A percentile compares a stretch with the other conserved stretches of the same genome.
Evolutionary conservation across 148 eudicot genomes (phyloP).

Genomic region (Spergularia bocconei): DNA sequence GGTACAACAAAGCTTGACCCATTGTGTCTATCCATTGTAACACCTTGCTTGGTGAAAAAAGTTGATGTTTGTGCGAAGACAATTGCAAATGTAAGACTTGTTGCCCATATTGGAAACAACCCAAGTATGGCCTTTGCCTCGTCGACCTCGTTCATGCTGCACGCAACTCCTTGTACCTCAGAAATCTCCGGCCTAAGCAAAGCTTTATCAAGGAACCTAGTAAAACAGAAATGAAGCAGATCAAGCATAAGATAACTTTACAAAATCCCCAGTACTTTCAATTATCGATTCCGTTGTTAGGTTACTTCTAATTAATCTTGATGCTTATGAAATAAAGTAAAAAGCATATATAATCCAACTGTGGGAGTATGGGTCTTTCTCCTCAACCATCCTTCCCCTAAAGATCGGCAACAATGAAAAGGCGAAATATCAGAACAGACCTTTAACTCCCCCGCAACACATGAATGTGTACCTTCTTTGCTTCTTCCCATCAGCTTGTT

Average conservation of each 20-base stretch:
- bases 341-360: background rate
- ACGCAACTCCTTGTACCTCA: background rate
- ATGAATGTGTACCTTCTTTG: background rate
- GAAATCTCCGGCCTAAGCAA: slow-evolving; percentile 18
- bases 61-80: slow-evolving; percentile 45
- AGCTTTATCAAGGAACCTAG: slow-evolving; percentile 31
- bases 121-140: slow-evolving; percentile 57
- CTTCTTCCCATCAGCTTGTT: background rate
- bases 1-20: slow-evolving; percentile 42
- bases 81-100: slow-evolving; percentile 40
- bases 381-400: background rate
- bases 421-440: no score
- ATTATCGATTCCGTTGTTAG: background rate
- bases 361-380: background rate
- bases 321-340: background rate
- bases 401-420: background rate
- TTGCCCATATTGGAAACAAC: slow-evolving; percentile 24
- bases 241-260: background rate
- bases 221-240: background rate
- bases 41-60: slow-evolving; percentile 64
- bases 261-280: background rate
- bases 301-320: background rate
- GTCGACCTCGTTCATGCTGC: slow-evolving; percentile 35
- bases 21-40: slow-evolving; percentile 52
- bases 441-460: no score